These are phyloP conservation scores for Graphiopsis chlorocephala DNA, from an alignment of 2,329 filamentous ascomycete genomes.

Conservation along the genomic window DNA sequence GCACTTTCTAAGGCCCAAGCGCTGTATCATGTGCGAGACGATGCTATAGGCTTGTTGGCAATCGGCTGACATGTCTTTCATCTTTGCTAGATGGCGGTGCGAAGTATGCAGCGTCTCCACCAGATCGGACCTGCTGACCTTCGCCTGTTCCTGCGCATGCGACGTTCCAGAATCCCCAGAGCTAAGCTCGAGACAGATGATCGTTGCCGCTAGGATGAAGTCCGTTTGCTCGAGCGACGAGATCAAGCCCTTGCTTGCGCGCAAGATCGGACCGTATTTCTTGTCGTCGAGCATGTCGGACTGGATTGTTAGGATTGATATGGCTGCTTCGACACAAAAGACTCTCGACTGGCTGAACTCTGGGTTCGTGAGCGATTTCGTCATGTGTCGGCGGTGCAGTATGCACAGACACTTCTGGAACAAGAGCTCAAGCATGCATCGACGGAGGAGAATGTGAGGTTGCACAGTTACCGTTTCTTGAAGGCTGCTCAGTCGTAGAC, in stretches of 20 bases:
- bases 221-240: conserved; percentile 26
- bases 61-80: background rate
- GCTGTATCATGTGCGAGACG: background rate
- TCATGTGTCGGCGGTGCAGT: background rate
- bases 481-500: background rate
- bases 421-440: background rate
- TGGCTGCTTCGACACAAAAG: background rate
- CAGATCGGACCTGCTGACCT: background rate
- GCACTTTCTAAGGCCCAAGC: background rate
- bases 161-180: conserved; percentile 19
- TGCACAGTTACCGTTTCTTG: background rate
- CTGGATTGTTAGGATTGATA: background rate
- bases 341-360: background rate
- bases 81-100: background rate
- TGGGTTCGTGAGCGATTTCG: background rate
- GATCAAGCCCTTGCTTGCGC: background rate
- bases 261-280: background rate
- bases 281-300: background rate
- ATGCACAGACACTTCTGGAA: background rate
- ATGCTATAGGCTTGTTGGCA: background rate
- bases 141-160: background rate
- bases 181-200: conserved; percentile 46
- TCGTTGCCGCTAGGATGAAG: conserved; percentile 49
- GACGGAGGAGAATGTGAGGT: background rate
- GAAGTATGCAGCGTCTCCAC: background rate